Conservation (phyloP, 768 basidiomycete genomes). For the Stropharia rugosoannulata region DNA sequence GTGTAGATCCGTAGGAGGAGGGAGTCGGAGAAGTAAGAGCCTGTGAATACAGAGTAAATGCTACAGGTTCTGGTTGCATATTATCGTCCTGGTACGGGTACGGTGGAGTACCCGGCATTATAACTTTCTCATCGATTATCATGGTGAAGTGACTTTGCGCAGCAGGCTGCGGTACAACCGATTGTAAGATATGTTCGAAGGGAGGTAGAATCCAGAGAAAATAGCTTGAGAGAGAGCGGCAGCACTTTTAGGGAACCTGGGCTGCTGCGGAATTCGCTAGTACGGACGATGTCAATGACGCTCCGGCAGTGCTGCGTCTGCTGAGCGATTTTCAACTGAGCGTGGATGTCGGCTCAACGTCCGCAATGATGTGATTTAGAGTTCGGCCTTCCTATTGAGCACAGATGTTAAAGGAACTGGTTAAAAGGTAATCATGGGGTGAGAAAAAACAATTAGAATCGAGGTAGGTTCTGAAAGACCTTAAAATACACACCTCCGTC, state of each 20-base stretch:
- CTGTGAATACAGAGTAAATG: not conserved
- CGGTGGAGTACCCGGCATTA: slow-evolving; percentile 3
- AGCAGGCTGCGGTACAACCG: not conserved
- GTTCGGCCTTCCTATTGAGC: no score
- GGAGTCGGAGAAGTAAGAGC: slow-evolving; percentile 4
- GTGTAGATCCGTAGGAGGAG: slow-evolving; percentile 7
- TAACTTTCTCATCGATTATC: slow-evolving; percentile 8
- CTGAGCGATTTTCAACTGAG: not conserved
- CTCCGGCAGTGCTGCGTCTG: slow-evolving; percentile 1
- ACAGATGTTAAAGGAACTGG: no score
- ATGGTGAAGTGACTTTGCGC: not conserved
- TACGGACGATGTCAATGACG: slow-evolving; percentile 5
- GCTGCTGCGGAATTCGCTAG: slow-evolving; percentile 2
- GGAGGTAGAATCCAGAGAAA: not conserved
- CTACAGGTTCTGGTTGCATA: not conserved
- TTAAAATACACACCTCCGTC: no score
- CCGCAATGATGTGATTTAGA: not conserved
- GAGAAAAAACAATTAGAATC: no score
- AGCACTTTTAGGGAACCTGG: not conserved
- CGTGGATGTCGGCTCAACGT: not conserved
- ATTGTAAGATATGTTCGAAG: not conserved
- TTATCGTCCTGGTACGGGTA: not conserved
- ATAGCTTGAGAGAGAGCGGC: not conserved
- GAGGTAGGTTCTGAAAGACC: no score
- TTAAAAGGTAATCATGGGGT: no score